phyloP scores from a whole-genome alignment of 202 grass and related monocot genomes.

The Digitaria exilis region DNA sequence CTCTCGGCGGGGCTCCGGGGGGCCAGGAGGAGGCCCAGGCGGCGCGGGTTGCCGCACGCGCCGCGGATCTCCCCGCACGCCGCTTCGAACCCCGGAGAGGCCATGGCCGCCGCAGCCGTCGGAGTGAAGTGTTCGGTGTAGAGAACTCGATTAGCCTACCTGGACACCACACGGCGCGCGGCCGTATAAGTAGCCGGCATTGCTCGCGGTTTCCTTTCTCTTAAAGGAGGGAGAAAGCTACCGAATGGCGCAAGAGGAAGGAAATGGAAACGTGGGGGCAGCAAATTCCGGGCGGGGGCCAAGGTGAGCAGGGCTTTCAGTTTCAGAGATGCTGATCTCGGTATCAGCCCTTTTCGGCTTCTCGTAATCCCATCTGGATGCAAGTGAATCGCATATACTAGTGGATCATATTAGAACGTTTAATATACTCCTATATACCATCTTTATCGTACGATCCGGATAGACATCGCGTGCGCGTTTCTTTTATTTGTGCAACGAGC shows the following conservation, averaged over 20 bases:
- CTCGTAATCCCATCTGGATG: neutral
- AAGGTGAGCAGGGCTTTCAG: constrained; percentile 7
- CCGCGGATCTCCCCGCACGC: constrained; percentile 75
- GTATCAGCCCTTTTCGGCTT: constrained; percentile 18
- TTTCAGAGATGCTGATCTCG: constrained; percentile 15
- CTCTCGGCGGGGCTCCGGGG: constrained; percentile 52
- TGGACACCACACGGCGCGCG: too few species aligned
- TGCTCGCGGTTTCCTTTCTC: constrained; percentile 14
- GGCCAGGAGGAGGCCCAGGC: constrained; percentile 57
- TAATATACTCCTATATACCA: too few species aligned
- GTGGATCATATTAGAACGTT: too few species aligned
- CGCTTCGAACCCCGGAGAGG: constrained; percentile 33
- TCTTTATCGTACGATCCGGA: too few species aligned
- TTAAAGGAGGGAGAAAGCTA: constrained; percentile 4
- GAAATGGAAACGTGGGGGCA: neutral
- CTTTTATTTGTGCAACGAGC: too few species aligned
- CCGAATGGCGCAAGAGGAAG: constrained; percentile 20
- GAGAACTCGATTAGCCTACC: constrained; percentile 6
- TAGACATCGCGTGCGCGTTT: too few species aligned
- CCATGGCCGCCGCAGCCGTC: constrained; percentile 22
- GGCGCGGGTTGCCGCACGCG: constrained; percentile 48
- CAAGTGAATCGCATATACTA: too few species aligned
- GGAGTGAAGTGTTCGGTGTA: neutral
- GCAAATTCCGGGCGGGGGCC: constrained; percentile 16
- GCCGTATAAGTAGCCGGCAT: constrained; percentile 15